Evolutionary conservation across 176 grass and related monocot genomes (phyloP).

Genomic region (Carex cristatella): DNA sequence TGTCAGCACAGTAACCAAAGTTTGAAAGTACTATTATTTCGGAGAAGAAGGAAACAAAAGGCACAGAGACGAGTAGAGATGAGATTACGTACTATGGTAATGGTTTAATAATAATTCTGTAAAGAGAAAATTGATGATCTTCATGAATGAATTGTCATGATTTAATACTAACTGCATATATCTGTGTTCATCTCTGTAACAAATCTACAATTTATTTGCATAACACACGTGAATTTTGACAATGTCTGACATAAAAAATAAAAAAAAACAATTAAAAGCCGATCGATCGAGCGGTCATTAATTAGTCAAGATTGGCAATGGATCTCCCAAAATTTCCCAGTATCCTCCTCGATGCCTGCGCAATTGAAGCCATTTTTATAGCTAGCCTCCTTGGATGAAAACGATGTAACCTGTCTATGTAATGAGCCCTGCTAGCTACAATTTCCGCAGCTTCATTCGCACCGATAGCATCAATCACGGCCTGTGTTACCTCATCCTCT

Average conservation of each 20-base stretch:
- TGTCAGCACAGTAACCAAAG: too few relatives aligned
- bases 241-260: background rate
- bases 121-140: too few relatives aligned
- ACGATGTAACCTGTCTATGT: background rate
- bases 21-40: too few relatives aligned
- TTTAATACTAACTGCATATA: too few relatives aligned
- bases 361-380: background rate
- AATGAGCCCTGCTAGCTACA: conserved; percentile 19
- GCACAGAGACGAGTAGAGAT: too few relatives aligned
- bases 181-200: too few relatives aligned
- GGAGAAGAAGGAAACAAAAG: too few relatives aligned
- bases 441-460: conserved; percentile 44
- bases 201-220: too few relatives aligned
- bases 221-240: too few relatives aligned
- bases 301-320: background rate
- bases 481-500: conserved; percentile 51
- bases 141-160: too few relatives aligned
- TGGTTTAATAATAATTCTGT: too few relatives aligned
- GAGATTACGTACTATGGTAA: too few relatives aligned
- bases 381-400: background rate
- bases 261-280: background rate
- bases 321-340: background rate
- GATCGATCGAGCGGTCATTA: background rate
- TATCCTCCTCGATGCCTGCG: background rate
- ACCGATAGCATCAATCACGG: conserved; percentile 39